phyloP scores from a whole-genome alignment of 768 basidiomycete genomes.

The Leccinum aurantiacum region DNA sequence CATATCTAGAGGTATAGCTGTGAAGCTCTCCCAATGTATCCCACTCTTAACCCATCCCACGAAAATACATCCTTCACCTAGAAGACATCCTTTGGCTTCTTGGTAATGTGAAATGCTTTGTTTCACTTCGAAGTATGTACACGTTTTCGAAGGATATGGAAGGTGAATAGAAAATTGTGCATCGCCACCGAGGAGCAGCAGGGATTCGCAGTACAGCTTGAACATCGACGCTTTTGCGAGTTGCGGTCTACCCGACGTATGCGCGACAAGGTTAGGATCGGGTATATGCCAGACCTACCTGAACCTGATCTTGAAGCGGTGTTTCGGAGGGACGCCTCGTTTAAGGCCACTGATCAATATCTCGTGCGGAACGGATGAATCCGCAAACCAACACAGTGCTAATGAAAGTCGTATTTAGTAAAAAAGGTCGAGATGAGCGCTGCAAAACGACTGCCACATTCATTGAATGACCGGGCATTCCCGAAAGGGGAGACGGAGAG shows the following conservation, averaged over 20 bases:
- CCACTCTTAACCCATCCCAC: conserved; percentile 64
- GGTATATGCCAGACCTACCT: conserved; percentile 42
- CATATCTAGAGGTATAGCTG: conserved; percentile 11
- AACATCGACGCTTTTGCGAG: conserved; percentile 57
- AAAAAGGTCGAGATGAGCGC: neutral
- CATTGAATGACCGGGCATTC: conserved; percentile 55
- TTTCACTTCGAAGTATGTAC: conserved; percentile 51
- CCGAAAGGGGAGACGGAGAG: conserved; percentile 42
- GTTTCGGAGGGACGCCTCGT: conserved; percentile 73
- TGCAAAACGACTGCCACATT: conserved; percentile 47
- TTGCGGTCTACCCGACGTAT: conserved; percentile 41
- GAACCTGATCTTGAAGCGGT: conserved; percentile 59
- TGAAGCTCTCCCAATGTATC: conserved; percentile 52
- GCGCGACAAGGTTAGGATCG: neutral
- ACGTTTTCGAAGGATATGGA: conserved; percentile 14
- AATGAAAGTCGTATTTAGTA: conserved; percentile 4
- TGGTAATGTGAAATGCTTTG: conserved; percentile 45
- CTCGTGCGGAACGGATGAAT: conserved; percentile 47
- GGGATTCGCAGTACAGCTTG: conserved; percentile 39
- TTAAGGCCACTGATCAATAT: conserved; percentile 78
- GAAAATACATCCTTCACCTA: conserved; percentile 48
- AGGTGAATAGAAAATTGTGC: conserved; percentile 11
- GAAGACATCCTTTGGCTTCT: conserved; percentile 47
- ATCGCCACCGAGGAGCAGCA: conserved; percentile 15
- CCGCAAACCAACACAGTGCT: conserved; percentile 75